Conservation (phyloP, 768 basidiomycete species). For the Rhizopogon vulgaris region DNA sequence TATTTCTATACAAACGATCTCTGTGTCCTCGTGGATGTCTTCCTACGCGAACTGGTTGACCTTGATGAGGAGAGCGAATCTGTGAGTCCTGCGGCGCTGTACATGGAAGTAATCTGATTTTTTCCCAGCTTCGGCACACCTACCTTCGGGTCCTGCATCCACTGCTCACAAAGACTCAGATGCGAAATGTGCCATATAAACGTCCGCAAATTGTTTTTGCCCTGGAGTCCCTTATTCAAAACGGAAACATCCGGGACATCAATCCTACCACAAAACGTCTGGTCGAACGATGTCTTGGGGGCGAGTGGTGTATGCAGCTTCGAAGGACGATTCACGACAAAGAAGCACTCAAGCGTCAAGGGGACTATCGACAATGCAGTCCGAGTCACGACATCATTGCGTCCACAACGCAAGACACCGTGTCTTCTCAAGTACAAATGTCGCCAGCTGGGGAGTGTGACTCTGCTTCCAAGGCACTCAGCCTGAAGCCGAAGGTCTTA, state of each 20-base stretch:
- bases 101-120: not conserved
- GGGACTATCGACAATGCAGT: constrained; percentile 30
- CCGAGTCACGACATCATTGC: constrained; percentile 39
- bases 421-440: constrained; percentile 9
- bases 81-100: constrained; percentile 39
- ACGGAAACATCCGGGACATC: constrained; percentile 74
- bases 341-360: constrained; percentile 20
- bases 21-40: constrained; percentile 93
- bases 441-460: constrained; percentile 12
- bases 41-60: constrained; percentile 89
- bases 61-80: constrained; percentile 92
- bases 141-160: constrained; percentile 96
- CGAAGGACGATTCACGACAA: constrained; percentile 33
- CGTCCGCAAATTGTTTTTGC: constrained; percentile 81
- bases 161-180: constrained; percentile 89
- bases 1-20: constrained; percentile 99
- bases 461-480: constrained; percentile 10
- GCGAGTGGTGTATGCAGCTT: constrained; percentile 79
- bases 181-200: constrained; percentile 82
- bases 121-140: constrained; percentile 74
- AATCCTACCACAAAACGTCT: constrained; percentile 85
- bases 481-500: constrained; percentile 37
- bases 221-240: constrained; percentile 70
- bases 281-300: constrained; percentile 84
- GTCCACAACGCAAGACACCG: constrained; percentile 30